A percentile compares a stretch with the other conserved stretches of the same genome.
phyloP scores from a whole-genome alignment of 495 filamentous ascomycete genomes.

The Lentithecium fluviatile region DNA sequence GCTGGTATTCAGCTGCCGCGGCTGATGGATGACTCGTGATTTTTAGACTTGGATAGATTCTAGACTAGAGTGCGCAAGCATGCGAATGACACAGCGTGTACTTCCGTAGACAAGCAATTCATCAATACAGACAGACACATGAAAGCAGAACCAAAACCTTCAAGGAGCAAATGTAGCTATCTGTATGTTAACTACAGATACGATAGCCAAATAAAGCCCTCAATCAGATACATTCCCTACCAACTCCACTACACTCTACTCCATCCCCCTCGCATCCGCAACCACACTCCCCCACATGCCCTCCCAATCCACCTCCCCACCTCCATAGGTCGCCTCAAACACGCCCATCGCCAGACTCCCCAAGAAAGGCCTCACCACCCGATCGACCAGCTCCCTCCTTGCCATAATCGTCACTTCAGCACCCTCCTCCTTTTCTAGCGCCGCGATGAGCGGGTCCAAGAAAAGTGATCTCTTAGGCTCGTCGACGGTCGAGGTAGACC shows the following conservation, averaged over 20 bases:
- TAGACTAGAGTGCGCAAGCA: no score
- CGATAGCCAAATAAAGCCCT: no score
- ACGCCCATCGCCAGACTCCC: slow-evolving; percentile 84
- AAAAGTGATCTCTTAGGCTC: slow-evolving; percentile 23
- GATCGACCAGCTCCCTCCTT: slow-evolving; percentile 40
- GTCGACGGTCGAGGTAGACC: slow-evolving; percentile 4
- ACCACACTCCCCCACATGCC: slow-evolving; percentile 25
- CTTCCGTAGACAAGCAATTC: no score
- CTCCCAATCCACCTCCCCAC: slow-evolving; percentile 65
- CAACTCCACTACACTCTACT: slow-evolving; percentile 8
- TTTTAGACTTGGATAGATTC: no score
- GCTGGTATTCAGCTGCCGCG: no score
- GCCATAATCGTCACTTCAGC: slow-evolving; percentile 40
- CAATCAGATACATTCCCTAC: no score
- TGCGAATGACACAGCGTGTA: no score
- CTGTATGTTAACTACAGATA: no score
- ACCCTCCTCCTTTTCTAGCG: slow-evolving; percentile 32
- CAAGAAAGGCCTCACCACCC: slow-evolving; percentile 84
- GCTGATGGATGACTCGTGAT: no score
- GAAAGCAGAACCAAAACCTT: no score
- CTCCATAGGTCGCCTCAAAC: slow-evolving; percentile 88
- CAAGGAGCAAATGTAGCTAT: no score
- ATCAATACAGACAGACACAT: no score
- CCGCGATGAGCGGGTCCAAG: slow-evolving; percentile 24
- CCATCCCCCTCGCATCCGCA: slow-evolving; percentile 22